A percentile compares a stretch with the other conserved stretches of the same genome.
phyloP scores from a whole-genome alignment of 192 early-diverging fungal species.

The Physocladia obscura region DNA sequence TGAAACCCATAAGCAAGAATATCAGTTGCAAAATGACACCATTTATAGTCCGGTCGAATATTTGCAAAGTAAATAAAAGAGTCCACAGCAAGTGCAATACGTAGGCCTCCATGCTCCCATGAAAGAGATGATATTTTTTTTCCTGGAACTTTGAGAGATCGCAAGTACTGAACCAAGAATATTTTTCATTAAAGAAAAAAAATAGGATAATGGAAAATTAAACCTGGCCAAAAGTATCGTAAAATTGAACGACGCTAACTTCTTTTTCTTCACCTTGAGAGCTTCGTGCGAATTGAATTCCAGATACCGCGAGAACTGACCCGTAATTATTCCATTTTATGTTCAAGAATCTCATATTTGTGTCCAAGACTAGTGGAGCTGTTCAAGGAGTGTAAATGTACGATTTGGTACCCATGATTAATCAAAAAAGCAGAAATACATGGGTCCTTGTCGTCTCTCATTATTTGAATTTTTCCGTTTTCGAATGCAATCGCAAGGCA shows the following conservation, averaged over 20 bases:
- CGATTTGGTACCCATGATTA: not conserved
- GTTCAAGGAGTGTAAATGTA: not conserved
- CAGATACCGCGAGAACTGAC: conserved; percentile 56
- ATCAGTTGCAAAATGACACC: conserved; percentile 50
- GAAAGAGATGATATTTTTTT: conserved; percentile 52
- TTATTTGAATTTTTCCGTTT: conserved; percentile 63
- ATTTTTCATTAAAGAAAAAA: not conserved
- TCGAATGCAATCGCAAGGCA: conserved; percentile 57
- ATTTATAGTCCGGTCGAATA: conserved; percentile 57
- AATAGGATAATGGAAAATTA: not conserved
- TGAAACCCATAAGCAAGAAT: conserved; percentile 52
- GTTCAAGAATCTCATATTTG: conserved; percentile 54
- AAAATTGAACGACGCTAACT: conserved; percentile 56
- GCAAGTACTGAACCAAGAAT: conserved; percentile 39
- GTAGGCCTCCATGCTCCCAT: conserved; percentile 59
- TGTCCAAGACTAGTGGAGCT: conserved; percentile 59
- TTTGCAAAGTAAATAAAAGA: conserved; percentile 66
- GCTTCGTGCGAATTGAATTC: conserved; percentile 45
- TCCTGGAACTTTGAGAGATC: conserved; percentile 61
- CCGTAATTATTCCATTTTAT: conserved; percentile 59
- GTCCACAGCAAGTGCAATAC: conserved; percentile 61
- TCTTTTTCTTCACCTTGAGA: conserved; percentile 61
- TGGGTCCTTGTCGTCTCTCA: conserved; percentile 53
- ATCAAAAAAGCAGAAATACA: conserved; percentile 16
- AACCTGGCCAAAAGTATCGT: conserved; percentile 54